These are phyloP conservation scores for Nakazawaea anatomiae DNA, from an alignment of 805 yeast genomes.

Conservation along the genomic window DNA sequence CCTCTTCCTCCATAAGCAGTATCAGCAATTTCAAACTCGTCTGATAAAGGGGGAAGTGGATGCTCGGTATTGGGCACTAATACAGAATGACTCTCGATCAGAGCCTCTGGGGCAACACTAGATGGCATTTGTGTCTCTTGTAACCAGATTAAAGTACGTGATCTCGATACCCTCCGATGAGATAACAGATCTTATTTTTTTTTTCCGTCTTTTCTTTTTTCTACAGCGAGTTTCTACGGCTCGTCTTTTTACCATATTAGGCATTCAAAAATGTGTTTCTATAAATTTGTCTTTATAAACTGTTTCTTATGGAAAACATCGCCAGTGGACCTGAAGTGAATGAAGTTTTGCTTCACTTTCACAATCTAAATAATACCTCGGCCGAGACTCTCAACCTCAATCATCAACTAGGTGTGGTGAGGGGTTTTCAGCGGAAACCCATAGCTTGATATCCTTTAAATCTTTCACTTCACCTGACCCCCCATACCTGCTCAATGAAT, in stretches of 20 bases:
- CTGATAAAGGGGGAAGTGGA: constrained; percentile 18
- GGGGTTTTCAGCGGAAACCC: constrained; percentile 18
- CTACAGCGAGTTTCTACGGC: background rate
- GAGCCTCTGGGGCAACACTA: background rate
- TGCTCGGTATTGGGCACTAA: background rate
- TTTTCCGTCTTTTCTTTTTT: background rate
- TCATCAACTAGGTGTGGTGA: constrained; percentile 12
- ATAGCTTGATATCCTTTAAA: constrained; percentile 18
- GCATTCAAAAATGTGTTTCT: background rate
- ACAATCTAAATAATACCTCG: too few species aligned
- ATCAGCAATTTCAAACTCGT: constrained; percentile 25
- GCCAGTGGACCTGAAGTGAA: too few species aligned
- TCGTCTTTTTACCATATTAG: background rate
- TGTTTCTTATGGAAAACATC: too few species aligned
- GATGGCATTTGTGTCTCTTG: background rate
- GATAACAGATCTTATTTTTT: background rate
- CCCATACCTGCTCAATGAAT: constrained; percentile 23
- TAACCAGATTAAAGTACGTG: too few species aligned
- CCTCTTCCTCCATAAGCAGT: constrained; percentile 60
- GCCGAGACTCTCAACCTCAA: too few species aligned
- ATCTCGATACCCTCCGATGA: background rate
- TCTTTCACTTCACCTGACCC: constrained; percentile 24
- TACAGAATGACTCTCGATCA: background rate
- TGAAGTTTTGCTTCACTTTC: too few species aligned
- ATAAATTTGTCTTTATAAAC: too few species aligned